Evolutionary conservation across 75 land plant species (phyloP).

Genomic region (Pseudotsuga menziesii): DNA sequence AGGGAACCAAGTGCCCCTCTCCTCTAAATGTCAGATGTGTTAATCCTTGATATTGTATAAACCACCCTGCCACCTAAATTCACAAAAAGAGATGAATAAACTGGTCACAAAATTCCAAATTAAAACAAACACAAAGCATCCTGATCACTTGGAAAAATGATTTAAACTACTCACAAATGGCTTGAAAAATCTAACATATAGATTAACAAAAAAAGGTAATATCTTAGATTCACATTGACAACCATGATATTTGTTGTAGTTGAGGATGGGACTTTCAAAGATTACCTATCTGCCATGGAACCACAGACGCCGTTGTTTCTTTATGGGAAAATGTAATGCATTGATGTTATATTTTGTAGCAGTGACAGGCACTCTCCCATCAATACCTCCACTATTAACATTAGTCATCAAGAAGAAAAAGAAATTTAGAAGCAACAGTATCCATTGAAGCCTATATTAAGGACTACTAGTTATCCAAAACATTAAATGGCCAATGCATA

Average conservation of each 20-base stretch:
- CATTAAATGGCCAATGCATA: too few species aligned
- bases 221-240: not conserved
- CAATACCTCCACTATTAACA: slow-evolving; percentile 54
- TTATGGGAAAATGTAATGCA: slow-evolving; percentile 29
- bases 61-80: slow-evolving; percentile 62
- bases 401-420: not conserved
- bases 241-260: too few species aligned
- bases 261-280: too few species aligned
- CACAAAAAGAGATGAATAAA: too few species aligned
- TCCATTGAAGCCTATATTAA: too few species aligned
- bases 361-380: slow-evolving; percentile 56
- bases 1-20: slow-evolving; percentile 82
- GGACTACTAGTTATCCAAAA: too few species aligned
- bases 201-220: not conserved
- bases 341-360: slow-evolving; percentile 43
- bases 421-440: not conserved
- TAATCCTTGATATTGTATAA: slow-evolving; percentile 54
- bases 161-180: too few species aligned
- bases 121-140: not conserved
- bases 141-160: too few species aligned
- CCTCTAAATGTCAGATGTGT: slow-evolving; percentile 66
- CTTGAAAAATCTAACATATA: not conserved
- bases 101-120: not conserved
- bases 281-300: slow-evolving; percentile 26
- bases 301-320: slow-evolving; percentile 43